phyloP scores from a whole-genome alignment of 2,329 filamentous ascomycete species.

The Stemphylium lycopersici region DNA sequence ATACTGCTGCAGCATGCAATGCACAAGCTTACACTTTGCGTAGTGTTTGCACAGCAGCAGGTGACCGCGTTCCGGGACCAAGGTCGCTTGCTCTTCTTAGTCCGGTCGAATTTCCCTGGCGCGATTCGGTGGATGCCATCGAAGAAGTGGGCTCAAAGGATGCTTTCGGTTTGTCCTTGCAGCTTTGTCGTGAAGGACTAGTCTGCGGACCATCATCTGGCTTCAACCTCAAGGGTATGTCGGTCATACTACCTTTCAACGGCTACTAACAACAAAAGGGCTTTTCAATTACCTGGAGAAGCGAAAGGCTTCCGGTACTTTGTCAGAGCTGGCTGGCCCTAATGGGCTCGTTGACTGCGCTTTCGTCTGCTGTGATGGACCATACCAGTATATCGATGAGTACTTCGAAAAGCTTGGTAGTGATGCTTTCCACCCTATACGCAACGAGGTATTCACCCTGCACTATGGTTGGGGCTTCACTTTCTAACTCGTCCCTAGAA shows the following conservation, averaged over 20 bases:
- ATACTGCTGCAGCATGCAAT: background rate
- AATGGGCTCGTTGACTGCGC: slow-evolving; percentile 23
- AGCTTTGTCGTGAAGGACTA: slow-evolving; percentile 63
- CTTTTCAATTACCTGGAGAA: slow-evolving; percentile 23
- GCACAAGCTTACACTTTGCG: slow-evolving; percentile 5
- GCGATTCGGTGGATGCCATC: slow-evolving; percentile 59
- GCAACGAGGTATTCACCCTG: slow-evolving; percentile 15
- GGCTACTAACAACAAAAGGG: slow-evolving; percentile 13
- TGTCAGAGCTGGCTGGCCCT: slow-evolving; percentile 13
- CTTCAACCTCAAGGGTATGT: slow-evolving; percentile 60
- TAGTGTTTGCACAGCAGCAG: slow-evolving; percentile 63
- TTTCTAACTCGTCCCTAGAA: slow-evolving; percentile 17
- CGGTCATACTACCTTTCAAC: background rate
- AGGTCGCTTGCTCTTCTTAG: slow-evolving; percentile 58
- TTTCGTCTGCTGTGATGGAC: slow-evolving; percentile 68
- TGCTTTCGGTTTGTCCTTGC: slow-evolving; percentile 60
- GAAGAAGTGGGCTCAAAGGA: slow-evolving; percentile 63
- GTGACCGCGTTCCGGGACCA: slow-evolving; percentile 65
- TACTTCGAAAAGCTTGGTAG: slow-evolving; percentile 64
- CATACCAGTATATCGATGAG: slow-evolving; percentile 67
- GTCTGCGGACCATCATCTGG: slow-evolving; percentile 68
- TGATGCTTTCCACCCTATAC: slow-evolving; percentile 29
- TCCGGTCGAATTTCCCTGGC: slow-evolving; percentile 65
- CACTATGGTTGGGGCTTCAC: too few species aligned
- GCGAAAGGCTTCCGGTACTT: slow-evolving; percentile 17